Evolutionary conservation across 495 filamentous ascomycete genomes (phyloP), one percentile per base, ranked within the genome.

Genomic region (Oleoguttula mirabilis): DNA sequence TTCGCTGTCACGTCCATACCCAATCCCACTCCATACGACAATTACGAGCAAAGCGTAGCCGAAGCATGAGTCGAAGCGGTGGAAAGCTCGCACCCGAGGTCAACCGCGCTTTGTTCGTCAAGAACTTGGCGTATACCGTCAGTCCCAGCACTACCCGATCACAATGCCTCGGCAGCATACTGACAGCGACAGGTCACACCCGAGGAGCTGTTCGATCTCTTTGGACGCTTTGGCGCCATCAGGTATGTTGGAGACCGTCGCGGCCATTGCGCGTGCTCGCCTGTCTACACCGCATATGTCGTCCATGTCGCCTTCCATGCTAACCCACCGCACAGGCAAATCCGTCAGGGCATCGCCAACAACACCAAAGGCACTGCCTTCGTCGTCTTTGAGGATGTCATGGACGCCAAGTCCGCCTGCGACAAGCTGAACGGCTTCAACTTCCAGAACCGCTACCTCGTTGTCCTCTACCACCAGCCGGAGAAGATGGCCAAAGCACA

Each of bases 401-500:
- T 94, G 77, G 90, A 98, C 72, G 88, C 90, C 48, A 98, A 98
- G 68, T 76, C 82, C 65, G 92, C 90, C 55, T 94, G 92, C 70
- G 90, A 98, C 72, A 95, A 95, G 71, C 71, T 98, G 58, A 96
- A 98, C 68, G 90, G 90, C 58, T 98, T 92, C 76, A 98, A 98
- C 68, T 98, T 98, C 65, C 92, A 96, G 68, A 93, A 88, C 71
- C 85, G 90, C 60, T 98, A 98, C 67, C 85, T 98, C 55, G 92
- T 98, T 59, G 90, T 96, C 42, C 71, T 98, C 61, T 96, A 94
- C 61, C 90, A 98, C 63, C 90, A 98, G 69, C 88, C 88, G 55
- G 92, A 96, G 60, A 95, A 96, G 75, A 95, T 93, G 79, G 68
- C 72, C 51, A 80, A 76, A 61, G 80, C 88, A 64, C 88, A 88